Evolutionary conservation across 108 stramenopile genomes (phyloP).

Genomic region (Pseudonitzschia delicatissima): DNA sequence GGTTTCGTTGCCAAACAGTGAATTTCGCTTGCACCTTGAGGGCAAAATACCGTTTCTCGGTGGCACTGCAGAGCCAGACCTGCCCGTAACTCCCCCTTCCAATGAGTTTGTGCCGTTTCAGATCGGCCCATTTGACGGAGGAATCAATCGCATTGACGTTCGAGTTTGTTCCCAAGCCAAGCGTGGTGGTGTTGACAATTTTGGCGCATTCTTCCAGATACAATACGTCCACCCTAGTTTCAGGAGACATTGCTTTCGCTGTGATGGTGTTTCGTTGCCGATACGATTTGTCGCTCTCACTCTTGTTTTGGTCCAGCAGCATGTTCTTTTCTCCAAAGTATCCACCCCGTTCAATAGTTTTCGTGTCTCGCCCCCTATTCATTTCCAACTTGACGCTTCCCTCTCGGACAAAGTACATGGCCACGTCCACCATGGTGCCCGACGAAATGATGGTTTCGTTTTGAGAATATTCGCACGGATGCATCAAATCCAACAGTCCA

Average conservation of each 20-base stretch:
- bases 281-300: slow-evolving; percentile 12
- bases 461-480: slow-evolving; percentile 40
- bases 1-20: slow-evolving; percentile 77
- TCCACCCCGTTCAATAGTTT: slow-evolving; percentile 36
- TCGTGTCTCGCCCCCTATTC: slow-evolving; percentile 10
- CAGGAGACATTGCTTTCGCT: slow-evolving; percentile 25
- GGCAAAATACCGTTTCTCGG: slow-evolving; percentile 51
- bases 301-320: slow-evolving; percentile 45
- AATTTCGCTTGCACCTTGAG: slow-evolving; percentile 86
- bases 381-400: slow-evolving; percentile 39
- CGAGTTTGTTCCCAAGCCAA: slow-evolving; percentile 34
- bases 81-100: slow-evolving; percentile 95
- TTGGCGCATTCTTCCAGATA: slow-evolving; percentile 63
- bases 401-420: slow-evolving; percentile 57
- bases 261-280: slow-evolving; percentile 21
- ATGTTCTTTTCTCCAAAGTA: slow-evolving; percentile 68
- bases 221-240: slow-evolving; percentile 63
- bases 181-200: slow-evolving; percentile 39
- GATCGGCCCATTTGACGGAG: slow-evolving; percentile 28
- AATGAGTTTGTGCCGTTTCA: slow-evolving; percentile 59
- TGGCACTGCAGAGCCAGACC: slow-evolving; percentile 79
- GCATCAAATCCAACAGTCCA: slow-evolving; percentile 38
- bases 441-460: slow-evolving; percentile 69
- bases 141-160: slow-evolving; percentile 11
- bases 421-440: slow-evolving; percentile 50